Conservation (phyloP, 495 filamentous ascomycete genomes). For the Trichodelitschia bisporula region DNA sequence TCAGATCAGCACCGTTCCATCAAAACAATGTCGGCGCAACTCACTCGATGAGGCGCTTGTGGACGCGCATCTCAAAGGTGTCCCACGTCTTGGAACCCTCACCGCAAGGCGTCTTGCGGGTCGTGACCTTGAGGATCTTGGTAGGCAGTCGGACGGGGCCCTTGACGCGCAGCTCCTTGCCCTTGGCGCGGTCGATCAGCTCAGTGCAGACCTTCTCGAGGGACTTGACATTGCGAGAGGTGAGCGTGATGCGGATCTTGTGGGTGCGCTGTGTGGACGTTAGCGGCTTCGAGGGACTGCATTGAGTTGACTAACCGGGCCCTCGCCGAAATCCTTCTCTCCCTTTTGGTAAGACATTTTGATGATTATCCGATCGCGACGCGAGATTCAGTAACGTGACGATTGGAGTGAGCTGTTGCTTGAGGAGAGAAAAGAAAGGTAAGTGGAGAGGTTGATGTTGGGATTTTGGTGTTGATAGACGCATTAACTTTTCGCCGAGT, state of each 20-base stretch:
- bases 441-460: no score
- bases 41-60: conserved; percentile 92
- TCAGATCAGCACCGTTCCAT: not conserved
- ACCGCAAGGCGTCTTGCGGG: conserved; percentile 90
- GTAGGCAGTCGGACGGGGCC: conserved; percentile 96
- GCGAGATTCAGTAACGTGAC: conserved; percentile 1
- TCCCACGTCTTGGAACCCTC: conserved; percentile 99
- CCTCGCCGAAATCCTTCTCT: conserved; percentile 84
- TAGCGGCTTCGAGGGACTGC: not conserved
- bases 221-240: conserved; percentile 68
- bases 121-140: conserved; percentile 90
- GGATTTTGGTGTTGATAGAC: not conserved
- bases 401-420: not conserved
- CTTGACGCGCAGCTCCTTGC: conserved; percentile 95
- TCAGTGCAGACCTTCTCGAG: conserved; percentile 98
- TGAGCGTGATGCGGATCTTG: conserved; percentile 97
- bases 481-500: not conserved
- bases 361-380: conserved; percentile 9
- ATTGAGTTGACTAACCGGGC: conserved; percentile 33
- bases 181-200: conserved; percentile 95
- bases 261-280: conserved; percentile 50
- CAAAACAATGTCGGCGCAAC: conserved; percentile 8
- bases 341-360: conserved; percentile 90
- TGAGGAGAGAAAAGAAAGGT: no score
- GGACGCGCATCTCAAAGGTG: conserved; percentile 95